Percentiles rank a stretch among this genome's conserved stretches.
Conservation (phyloP, 1,284 basidiomycete genomes). For the Ustilago vetiveriae region DNA sequence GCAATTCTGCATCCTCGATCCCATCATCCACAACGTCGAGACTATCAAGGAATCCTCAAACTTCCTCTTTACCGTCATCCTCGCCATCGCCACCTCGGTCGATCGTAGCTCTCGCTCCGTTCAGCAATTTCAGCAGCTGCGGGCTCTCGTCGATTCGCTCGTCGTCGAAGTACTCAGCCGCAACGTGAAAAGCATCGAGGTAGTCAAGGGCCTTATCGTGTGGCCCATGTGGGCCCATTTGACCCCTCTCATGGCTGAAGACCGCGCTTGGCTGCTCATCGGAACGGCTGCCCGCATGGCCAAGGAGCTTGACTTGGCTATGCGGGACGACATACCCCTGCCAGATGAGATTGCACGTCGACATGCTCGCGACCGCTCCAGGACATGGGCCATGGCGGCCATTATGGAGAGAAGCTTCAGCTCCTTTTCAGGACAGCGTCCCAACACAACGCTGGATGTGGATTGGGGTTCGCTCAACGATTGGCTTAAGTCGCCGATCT, state of each 20-base stretch:
- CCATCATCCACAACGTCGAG: constrained; percentile 35
- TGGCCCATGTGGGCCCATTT: constrained; percentile 53
- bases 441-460: constrained; percentile 45
- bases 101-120: constrained; percentile 38
- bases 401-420: constrained; percentile 51
- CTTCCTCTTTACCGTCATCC: constrained; percentile 46
- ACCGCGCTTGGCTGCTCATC: constrained; percentile 46
- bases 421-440: constrained; percentile 45
- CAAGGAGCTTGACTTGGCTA: constrained; percentile 41
- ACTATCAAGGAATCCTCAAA: constrained; percentile 47
- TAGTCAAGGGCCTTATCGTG: constrained; percentile 45
- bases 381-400: constrained; percentile 44
- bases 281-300: constrained; percentile 48
- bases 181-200: constrained; percentile 48
- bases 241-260: constrained; percentile 46
- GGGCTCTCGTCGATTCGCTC: constrained; percentile 41
- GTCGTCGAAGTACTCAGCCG: constrained; percentile 46
- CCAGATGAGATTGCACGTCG: constrained; percentile 34
- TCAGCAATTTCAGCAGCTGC: constrained; percentile 38
- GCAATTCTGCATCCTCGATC: constrained; percentile 43
- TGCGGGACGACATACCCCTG: constrained; percentile 38
- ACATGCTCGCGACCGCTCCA: constrained; percentile 42
- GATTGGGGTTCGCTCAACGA: constrained; percentile 47
- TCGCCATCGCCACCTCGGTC: constrained; percentile 43
- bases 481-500: constrained; percentile 45